Percentiles rank a stretch among this genome's conserved stretches.
phyloP scores from a whole-genome alignment of 2,329 filamentous ascomycete species.

The Apiospora sp. region DNA sequence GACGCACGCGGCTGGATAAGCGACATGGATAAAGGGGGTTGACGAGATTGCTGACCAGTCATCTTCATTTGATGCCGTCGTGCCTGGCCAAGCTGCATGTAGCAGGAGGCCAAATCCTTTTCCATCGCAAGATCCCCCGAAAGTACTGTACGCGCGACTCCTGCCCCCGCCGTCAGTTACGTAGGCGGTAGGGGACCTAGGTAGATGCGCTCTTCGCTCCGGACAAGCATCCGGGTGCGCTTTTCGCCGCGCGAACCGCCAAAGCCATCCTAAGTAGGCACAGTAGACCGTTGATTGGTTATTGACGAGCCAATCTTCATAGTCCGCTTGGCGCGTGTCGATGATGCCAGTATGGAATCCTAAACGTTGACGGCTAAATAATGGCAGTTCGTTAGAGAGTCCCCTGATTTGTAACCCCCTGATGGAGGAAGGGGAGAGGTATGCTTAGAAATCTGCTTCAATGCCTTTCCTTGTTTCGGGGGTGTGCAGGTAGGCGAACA shows the following conservation, averaged over 20 bases:
- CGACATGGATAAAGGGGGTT: neutral
- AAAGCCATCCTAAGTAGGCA: too few relatives aligned
- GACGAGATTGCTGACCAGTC: neutral
- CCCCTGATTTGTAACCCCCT: too few relatives aligned
- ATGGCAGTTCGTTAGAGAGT: too few relatives aligned
- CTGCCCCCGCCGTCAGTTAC: too few relatives aligned
- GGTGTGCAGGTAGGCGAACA: neutral
- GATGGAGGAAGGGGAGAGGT: too few relatives aligned
- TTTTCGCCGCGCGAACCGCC: neutral
- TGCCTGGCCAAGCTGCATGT: too few relatives aligned
- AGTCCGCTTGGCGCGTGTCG: neutral
- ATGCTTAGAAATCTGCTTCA: too few relatives aligned
- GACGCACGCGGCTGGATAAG: neutral
- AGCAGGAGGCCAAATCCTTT: too few relatives aligned
- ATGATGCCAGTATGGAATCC: neutral
- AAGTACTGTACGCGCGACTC: neutral
- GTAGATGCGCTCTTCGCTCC: neutral
- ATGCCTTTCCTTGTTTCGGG: too few relatives aligned
- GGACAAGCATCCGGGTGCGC: neutral
- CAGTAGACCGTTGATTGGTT: too few relatives aligned
- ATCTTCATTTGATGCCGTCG: neutral
- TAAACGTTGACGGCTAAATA: too few relatives aligned
- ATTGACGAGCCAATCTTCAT: neutral
- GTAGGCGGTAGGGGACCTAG: neutral
- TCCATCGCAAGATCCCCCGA: neutral